Evolutionary conservation across 2,329 filamentous ascomycete species (phyloP), one percentile per base, ranked within the genome.

Genomic region (Colletotrichum paranaense): DNA sequence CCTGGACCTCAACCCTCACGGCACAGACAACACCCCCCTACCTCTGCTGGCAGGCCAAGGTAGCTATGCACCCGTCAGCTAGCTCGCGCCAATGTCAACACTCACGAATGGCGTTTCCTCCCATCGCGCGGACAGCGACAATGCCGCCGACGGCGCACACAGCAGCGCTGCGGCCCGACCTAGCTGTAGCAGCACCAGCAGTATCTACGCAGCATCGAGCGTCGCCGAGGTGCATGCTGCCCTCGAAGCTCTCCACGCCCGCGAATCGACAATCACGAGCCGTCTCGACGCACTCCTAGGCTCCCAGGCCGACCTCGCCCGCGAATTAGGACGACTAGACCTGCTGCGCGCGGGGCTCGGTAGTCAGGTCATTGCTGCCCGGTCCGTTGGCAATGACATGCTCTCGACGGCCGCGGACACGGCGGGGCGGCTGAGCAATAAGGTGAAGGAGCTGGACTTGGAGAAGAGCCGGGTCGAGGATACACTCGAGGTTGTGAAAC

Each of bases 391-490:
- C 87, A 94, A 95, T 89, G 93, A 92, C 81, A 98, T 98, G 94
- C 92, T 99, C 73, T 92, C 94, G 53, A 90, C 92, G 56, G 95
- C 97, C 35, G 94, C 97, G 24, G 89, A 92, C 64, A 98, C 95
- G 42, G 97, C 97, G 4, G 92, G 92, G 67, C 91, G 94, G 69
- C 93, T 98, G 75, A 97, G 95, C 68, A 91, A 91, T 79, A 94
- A 95, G 66, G 97, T 99, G 68, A 95, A 94, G 81, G 89, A 91
- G 76, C 90, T 99, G 42, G 97, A 99, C 80, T 88, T 95, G 69
- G 96, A 99, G 84, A 97, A 98, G 86, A 92, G 92, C 72, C 91
- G 95, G 32, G 96, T 99, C 9, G 95, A 97, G 81, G 92, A 95
- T 63, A 98, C 97, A 0, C 86, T 99, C 70, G 90, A 93, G 9